Percentiles rank a stretch among this genome's conserved stretches.
Conservation (phyloP, 352 stramenopile genomes). For the Globisporangium alternatum region DNA sequence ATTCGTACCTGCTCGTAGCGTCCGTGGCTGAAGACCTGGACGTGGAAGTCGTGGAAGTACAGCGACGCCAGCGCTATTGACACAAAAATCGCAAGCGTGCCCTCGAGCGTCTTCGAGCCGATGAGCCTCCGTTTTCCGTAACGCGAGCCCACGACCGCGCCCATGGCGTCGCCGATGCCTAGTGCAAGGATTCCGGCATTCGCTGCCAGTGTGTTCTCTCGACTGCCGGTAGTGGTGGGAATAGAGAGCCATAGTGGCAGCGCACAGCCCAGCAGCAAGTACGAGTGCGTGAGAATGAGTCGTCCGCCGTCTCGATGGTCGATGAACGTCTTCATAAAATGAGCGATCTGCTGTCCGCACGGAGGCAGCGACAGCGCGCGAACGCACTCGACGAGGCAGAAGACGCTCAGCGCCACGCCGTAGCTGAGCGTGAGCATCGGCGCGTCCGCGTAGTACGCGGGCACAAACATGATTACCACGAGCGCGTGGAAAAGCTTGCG, state of each 20-base stretch:
- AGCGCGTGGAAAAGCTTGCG: conserved; percentile 83
- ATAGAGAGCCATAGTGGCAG: conserved; percentile 63
- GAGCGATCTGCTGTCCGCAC: conserved; percentile 43
- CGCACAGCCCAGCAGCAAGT: conserved; percentile 73
- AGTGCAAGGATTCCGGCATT: conserved; percentile 73
- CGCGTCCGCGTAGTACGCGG: conserved; percentile 46
- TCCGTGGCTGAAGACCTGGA: conserved; percentile 16
- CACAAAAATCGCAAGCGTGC: conserved; percentile 51
- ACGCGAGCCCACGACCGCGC: conserved; percentile 54
- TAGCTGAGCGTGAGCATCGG: conserved; percentile 78
- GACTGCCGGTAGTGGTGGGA: not conserved
- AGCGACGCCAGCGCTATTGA: conserved; percentile 58
- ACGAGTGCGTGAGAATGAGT: conserved; percentile 74
- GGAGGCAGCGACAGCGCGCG: conserved; percentile 58
- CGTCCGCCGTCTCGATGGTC: conserved; percentile 68
- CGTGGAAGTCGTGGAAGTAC: conserved; percentile 42
- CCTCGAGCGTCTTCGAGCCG: conserved; percentile 66
- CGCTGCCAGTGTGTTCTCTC: conserved; percentile 25
- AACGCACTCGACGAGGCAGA: conserved; percentile 66
- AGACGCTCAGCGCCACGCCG: conserved; percentile 67
- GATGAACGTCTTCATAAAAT: conserved; percentile 72
- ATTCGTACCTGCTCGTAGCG: conserved; percentile 33
- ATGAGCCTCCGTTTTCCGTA: conserved; percentile 49
- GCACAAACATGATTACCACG: conserved; percentile 75
- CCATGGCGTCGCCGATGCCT: conserved; percentile 77